Percentiles rank a stretch among this genome's conserved stretches.
phyloP scores from a whole-genome alignment of 805 yeast species.

The Saccharomycopsis microspora region DNA sequence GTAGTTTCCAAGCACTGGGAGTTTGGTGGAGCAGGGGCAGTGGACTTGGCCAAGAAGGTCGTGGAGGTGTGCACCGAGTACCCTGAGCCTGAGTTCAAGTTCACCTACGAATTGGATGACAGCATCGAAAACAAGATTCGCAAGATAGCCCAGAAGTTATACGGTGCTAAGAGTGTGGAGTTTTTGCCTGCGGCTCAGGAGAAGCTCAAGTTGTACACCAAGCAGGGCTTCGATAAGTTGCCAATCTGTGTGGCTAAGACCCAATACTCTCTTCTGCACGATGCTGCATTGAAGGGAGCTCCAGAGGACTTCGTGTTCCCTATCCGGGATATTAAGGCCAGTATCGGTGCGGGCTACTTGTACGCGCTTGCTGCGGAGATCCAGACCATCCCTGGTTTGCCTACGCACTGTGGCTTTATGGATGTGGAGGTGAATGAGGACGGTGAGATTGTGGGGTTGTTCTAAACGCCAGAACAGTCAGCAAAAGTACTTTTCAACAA shows the following conservation, averaged over 20 bases:
- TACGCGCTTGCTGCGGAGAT: conserved; percentile 81
- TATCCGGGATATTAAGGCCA: conserved; percentile 66
- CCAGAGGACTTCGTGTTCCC: conserved; percentile 75
- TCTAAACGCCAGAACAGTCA: conserved; percentile 24
- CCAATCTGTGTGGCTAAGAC: conserved; percentile 84
- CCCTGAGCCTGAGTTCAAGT: conserved; percentile 31
- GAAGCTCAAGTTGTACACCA: conserved; percentile 56
- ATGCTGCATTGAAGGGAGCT: conserved; percentile 72
- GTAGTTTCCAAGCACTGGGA: conserved; percentile 82
- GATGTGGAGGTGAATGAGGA: conserved; percentile 72
- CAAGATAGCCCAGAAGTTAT: conserved; percentile 63
- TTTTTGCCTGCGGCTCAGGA: conserved; percentile 57
- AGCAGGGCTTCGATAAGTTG: conserved; percentile 65
- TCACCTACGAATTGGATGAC: conserved; percentile 51
- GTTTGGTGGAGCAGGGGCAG: conserved; percentile 76
- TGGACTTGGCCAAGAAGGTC: conserved; percentile 61
- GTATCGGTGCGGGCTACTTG: conserved; percentile 76
- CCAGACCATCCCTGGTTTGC: conserved; percentile 78
- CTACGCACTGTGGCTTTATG: conserved; percentile 81
- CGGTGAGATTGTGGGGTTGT: conserved; percentile 76
- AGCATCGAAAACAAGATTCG: conserved; percentile 57
- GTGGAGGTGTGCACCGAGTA: conserved; percentile 25
- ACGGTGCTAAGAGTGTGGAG: conserved; percentile 67
- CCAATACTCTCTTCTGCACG: conserved; percentile 76
- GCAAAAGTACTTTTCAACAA: no score